These are phyloP conservation scores for Pythium pectinolyticum DNA, from an alignment of 352 stramenopile genomes.

Conservation along the genomic window DNA sequence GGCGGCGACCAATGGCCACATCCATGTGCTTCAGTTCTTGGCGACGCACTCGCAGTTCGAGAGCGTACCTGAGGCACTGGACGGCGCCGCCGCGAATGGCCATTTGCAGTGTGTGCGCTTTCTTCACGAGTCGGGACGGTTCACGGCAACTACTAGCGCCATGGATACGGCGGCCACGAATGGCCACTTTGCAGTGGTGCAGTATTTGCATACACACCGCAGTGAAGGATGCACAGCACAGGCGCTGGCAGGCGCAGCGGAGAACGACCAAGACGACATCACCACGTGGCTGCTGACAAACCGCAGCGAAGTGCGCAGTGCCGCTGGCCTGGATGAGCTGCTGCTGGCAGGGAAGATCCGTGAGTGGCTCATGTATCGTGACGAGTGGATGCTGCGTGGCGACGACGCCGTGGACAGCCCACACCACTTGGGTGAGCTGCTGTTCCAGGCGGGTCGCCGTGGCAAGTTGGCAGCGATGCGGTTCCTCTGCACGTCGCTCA, in stretches of 20 bases:
- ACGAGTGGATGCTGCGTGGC: background rate
- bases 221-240: background rate
- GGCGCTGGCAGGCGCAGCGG: background rate
- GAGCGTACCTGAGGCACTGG: background rate
- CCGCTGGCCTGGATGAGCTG: background rate
- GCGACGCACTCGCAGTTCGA: background rate
- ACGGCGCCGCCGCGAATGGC: background rate
- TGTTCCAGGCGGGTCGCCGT: background rate
- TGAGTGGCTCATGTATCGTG: conserved; percentile 1
- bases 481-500: background rate
- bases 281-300: background rate
- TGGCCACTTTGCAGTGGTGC: background rate
- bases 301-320: conserved; percentile 2
- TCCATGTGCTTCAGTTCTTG: background rate
- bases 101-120: too few relatives aligned
- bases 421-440: background rate
- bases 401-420: background rate
- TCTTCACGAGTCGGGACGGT: too few relatives aligned
- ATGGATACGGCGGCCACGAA: background rate
- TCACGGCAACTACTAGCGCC: too few relatives aligned
- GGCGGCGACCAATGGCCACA: background rate
- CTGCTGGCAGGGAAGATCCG: background rate
- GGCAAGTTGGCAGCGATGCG: background rate
- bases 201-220: background rate
- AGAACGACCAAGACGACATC: background rate